Evolutionary conservation across 2,329 filamentous ascomycete species (phyloP), one percentile per base, ranked within the genome.

Genomic region (Tolypocladium endophyticum): DNA sequence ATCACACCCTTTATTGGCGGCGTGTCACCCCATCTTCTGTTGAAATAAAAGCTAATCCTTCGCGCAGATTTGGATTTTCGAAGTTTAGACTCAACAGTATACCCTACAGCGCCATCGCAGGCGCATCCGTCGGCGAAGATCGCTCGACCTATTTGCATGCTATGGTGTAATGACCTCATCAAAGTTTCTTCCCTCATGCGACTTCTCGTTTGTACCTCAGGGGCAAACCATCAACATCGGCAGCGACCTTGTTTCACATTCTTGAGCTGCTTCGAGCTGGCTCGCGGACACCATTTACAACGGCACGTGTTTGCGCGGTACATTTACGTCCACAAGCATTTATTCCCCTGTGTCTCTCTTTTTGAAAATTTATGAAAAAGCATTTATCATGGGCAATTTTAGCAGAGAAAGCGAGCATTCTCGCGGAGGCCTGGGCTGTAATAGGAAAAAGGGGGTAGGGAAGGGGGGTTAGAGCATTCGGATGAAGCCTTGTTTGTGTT

Each of bases 11-110:
- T 35, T 53, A 25, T 30, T 33, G 33, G 50, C 20, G 20, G 50
- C n/a, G 43, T 30, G 25, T 33, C 28, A 18, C 25, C 28, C 18
- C 18, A 52, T 20, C 47, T 33, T 16, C 28, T 33, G 16, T 38
- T 57, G 28, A 20, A 47, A 30, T 4, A n/a, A 33, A 30, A 39
- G 30, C 67, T 73, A 66, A 76, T 64, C 52, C 36, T n/a, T 30
- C 14, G 54, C n/a, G 55, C 65, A 81, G 79, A 75, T 81, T 69
- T 81, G 78, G 78, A 73, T 80, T 65, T 72, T 78, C 68, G 71
- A 74, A 59, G 62, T 66, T 65, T 74, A 73, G 67, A 69, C 56
- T 33, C 58, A 50, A 36, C n/a, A 47, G 64, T 68, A 69, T 68
- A 69, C 67, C 70, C 67, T 61, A 60, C 56, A 64, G 62, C 63